These are phyloP conservation scores for Phanerochaete carnosa DNA, from an alignment of 768 basidiomycete species.

Conservation along the genomic window DNA sequence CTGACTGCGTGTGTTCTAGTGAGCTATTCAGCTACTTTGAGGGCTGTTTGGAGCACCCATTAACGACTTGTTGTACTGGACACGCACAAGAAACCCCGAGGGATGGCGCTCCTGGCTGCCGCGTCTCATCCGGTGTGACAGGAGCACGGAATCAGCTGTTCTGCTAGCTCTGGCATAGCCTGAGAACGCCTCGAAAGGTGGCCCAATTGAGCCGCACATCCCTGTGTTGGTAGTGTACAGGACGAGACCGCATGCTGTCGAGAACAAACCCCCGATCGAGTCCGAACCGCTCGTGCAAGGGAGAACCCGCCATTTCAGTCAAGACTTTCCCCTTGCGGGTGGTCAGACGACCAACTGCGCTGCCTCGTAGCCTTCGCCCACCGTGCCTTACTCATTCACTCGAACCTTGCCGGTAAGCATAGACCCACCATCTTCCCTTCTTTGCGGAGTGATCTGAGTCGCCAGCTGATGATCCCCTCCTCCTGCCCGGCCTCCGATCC, in stretches of 20 bases:
- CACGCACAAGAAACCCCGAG: neutral
- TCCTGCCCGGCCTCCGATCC: neutral
- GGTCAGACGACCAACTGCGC: neutral
- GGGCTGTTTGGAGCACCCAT: neutral
- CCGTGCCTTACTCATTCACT: neutral
- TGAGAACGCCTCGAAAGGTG: neutral
- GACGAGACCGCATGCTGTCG: neutral
- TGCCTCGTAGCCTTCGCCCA: neutral
- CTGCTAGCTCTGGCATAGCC: neutral
- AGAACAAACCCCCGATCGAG: neutral
- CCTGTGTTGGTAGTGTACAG: neutral
- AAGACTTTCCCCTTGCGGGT: neutral
- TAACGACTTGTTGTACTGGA: neutral
- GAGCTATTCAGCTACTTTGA: neutral
- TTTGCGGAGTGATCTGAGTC: neutral
- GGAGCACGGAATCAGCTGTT: neutral
- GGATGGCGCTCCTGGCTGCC: neutral
- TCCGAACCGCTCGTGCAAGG: neutral
- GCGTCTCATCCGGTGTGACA: neutral
- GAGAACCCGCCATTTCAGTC: neutral
- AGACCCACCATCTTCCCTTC: neutral
- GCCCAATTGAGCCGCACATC: neutral
- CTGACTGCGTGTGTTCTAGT: neutral
- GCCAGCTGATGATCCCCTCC: neutral
- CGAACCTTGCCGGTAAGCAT: neutral